These are phyloP conservation scores for Nannochloropsis gaditana DNA, from an alignment of 108 stramenopile species.

Conservation along the genomic window DNA sequence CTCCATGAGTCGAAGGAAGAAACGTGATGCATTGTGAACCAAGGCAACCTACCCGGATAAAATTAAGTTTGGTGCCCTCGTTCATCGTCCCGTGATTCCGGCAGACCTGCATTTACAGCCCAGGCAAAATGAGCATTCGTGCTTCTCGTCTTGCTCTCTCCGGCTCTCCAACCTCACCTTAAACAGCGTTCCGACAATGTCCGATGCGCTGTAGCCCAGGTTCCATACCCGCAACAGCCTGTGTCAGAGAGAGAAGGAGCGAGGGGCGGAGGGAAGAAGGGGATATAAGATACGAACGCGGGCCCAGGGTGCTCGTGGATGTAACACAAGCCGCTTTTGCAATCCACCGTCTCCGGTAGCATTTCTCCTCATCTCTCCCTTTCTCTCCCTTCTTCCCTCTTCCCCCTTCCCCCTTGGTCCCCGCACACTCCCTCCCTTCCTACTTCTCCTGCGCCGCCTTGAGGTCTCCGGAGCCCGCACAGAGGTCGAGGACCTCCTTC, in stretches of 20 bases:
- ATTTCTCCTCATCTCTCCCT: not conserved
- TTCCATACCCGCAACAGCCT: not conserved
- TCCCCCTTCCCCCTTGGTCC: constrained; percentile 49
- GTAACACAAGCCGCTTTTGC: too few relatives aligned
- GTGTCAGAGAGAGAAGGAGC: constrained; percentile 46
- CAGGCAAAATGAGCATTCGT: not conserved
- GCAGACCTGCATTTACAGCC: not conserved
- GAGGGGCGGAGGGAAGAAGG: not conserved
- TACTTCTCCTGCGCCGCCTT: constrained; percentile 58
- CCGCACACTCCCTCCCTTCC: constrained; percentile 63
- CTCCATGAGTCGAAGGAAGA: too few relatives aligned
- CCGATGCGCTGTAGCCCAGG: constrained; percentile 34
- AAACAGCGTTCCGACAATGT: constrained; percentile 93
- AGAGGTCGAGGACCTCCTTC: constrained; percentile 63
- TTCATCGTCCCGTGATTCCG: constrained; percentile 58
- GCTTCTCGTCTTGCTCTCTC: constrained; percentile 32
- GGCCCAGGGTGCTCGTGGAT: too few relatives aligned
- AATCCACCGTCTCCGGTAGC: too few relatives aligned
- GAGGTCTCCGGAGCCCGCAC: constrained; percentile 59
- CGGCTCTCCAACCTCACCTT: constrained; percentile 59
- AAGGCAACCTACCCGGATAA: not conserved
- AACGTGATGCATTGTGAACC: too few relatives aligned
- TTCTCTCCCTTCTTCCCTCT: constrained; percentile 17
- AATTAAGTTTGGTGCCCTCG: constrained; percentile 68
- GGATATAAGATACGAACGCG: not conserved